phyloP scores from a whole-genome alignment of 139 green algal species.

The Closterium sp. region DNA sequence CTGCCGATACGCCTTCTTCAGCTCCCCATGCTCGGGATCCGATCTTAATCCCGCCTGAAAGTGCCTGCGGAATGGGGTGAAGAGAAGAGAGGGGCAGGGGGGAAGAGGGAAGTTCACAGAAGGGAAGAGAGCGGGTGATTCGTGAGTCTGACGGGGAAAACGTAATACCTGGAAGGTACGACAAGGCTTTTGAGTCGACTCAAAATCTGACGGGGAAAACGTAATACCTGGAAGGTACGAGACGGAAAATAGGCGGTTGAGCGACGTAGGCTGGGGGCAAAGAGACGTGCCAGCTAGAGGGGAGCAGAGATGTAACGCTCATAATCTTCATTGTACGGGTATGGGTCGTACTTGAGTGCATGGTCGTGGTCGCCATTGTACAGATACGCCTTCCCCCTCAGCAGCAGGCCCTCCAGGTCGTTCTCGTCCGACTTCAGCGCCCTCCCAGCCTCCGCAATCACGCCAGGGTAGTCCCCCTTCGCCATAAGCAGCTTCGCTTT shows the following conservation, averaged over 20 bases:
- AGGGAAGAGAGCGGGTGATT: not conserved
- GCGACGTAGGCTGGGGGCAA: too few species aligned
- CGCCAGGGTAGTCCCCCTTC: constrained; percentile 19
- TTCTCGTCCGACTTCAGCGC: constrained; percentile 48
- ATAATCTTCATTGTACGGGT: too few species aligned
- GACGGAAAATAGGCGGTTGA: too few species aligned
- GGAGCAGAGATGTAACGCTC: too few species aligned
- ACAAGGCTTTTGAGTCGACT: too few species aligned
- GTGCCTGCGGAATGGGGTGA: constrained; percentile 16
- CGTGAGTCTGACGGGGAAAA: not conserved
- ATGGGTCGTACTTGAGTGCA: constrained; percentile 37
- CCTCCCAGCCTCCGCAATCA: constrained; percentile 40
- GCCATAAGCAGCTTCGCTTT: constrained; percentile 26
- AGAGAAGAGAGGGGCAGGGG: not conserved
- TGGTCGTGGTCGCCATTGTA: constrained; percentile 49
- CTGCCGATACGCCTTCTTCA: constrained; percentile 53
- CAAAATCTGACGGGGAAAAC: too few species aligned
- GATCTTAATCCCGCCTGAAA: constrained; percentile 37
- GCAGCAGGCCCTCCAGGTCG: constrained; percentile 43
- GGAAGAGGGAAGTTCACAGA: not conserved
- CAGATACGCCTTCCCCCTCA: constrained; percentile 44
- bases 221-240: too few species aligned
- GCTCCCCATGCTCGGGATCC: constrained; percentile 49
- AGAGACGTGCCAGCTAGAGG: too few species aligned
- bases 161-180: too few species aligned